Base-by-base conservation (phyloP, 1,284 basidiomycete genomes). In the Puccinia coronata region DNA sequence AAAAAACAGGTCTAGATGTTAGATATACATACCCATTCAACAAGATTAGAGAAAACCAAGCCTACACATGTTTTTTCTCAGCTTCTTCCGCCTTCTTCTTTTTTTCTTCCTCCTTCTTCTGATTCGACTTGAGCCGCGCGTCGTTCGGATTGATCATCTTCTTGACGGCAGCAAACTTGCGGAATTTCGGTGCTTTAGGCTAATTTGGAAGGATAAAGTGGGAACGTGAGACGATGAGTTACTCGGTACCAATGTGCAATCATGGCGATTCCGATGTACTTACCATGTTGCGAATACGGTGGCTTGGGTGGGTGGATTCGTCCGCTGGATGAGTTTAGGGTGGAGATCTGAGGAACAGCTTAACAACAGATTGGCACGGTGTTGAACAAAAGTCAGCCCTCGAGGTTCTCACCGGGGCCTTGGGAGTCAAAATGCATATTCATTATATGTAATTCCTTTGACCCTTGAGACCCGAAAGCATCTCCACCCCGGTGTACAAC, bases 101-200 rank as follows among this genome's bases (percentile, higher is more conserved):
- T 82, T 84, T 85, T 84, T 87, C 88, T 83, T 87, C 87, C 82
- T 86, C 87, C 83, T 87, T 86, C 28, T 85, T 85, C 81, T 87
- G 87, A 85, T 88, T 87, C 20, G 86, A 85, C 14, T 87, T 86
- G 94, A 99, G 87, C 84, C 97, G 89, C 82, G 93, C 93, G 87
- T 99, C 97, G 84, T 92, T 94, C 0, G 97, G 96, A 86, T 95
- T 96, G 83, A 99, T 88, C 89, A 99, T 90, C 20, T 96, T 92
- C 88, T 99, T 99, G 67, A 97, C 95, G 9, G 92, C 88, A 4
- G 95, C 96, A 86, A 98, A 98, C 87, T 98, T 98, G 87, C 95
- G 90, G 0, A 95, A 96, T 87, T 94, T 95, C 87, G 94, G 95
- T 72, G 93, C 93, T 88, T 92, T 96, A n/a, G 91, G 93, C 96